Base-by-base conservation (phyloP, 805 yeast species). In the Yarrowia bubula region DNA sequence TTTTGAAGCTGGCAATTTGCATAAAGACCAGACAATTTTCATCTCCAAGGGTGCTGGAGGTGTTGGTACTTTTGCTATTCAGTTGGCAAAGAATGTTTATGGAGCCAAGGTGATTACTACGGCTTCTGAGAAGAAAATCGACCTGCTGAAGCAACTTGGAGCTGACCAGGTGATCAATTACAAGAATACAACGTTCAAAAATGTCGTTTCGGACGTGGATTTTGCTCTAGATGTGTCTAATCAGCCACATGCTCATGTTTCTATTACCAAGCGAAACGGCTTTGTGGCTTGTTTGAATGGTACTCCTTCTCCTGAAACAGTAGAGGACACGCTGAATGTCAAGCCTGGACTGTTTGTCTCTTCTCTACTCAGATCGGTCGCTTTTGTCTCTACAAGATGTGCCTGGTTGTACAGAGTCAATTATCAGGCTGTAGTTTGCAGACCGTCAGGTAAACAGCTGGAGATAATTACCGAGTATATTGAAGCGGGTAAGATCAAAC, bases 111-210 rank as follows among this genome's bases (percentile, higher is more conserved):
- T 70, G 18, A 65, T 67, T 33, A 55, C 69, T 9, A 66, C 71
- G 1, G 69, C 68, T 6, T 70, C 72, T 13, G 66, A 67, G 4
- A 13, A 53, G 28, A 70, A 70, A 55, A 64, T 68, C 2, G 65
- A 62, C 4, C 63, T 51, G 10, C 48, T 67, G 15, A 47, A 64
- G 3, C 15, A 48, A 32, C 42, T 66, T 5, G 51, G 70, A 14
- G 71, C 71, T 10, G 66, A 57, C 15, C 63, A 68, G 8, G 70
- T 68, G 17, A 66, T 70, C 33, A 70, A 70, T 48, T 70, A 70
- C 65, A 64, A 66, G 39, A 69, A 64, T 41, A 39, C 51, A 32
- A 67, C 60, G 17, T 65, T 68, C 17, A 32, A 63, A 8, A 66
- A 65, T 39, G 67, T 35, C 31, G 44, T 69, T 8, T 41, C 60